phyloP scores from a whole-genome alignment of 495 filamentous ascomycete genomes.

The Entonaema liquescens region DNA sequence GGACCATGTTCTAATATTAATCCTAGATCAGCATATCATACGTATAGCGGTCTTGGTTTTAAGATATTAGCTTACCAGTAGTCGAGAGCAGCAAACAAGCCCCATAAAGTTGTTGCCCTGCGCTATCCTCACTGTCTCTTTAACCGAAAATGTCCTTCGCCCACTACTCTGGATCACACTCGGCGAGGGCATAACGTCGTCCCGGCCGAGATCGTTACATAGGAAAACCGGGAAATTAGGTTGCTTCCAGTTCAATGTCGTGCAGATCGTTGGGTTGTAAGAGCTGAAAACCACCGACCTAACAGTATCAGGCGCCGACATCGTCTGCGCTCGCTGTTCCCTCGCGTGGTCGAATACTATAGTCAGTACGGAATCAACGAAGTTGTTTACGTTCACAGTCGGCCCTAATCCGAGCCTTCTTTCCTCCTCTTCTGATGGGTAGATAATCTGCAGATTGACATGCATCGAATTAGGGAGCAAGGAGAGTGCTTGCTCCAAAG shows the following conservation, averaged over 20 bases:
- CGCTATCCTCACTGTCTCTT: slow-evolving; percentile 92
- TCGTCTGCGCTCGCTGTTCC: slow-evolving; percentile 65
- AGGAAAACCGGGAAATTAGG: slow-evolving; percentile 96
- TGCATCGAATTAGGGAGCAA: slow-evolving; percentile 79
- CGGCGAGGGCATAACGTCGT: slow-evolving; percentile 52
- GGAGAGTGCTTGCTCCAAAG: slow-evolving; percentile 75
- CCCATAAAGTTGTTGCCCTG: slow-evolving; percentile 99
- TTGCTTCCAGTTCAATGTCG: slow-evolving; percentile 97
- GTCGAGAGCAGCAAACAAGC: slow-evolving; percentile 82
- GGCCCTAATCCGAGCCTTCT: slow-evolving; percentile 70
- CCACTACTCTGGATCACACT: slow-evolving; percentile 67
- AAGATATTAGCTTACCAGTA: slow-evolving; percentile 70
- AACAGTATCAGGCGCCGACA: slow-evolving; percentile 69
- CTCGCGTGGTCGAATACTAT: slow-evolving; percentile 93
- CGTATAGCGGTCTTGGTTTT: neutral
- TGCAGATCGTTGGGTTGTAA: slow-evolving; percentile 88
- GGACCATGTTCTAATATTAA: slow-evolving; percentile 82
- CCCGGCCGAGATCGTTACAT: slow-evolving; percentile 86
- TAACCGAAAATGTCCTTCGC: slow-evolving; percentile 79
- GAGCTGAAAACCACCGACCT: slow-evolving; percentile 91
- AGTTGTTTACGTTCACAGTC: slow-evolving; percentile 83
- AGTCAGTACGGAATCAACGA: slow-evolving; percentile 81
- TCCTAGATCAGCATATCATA: slow-evolving; percentile 22
- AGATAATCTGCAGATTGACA: slow-evolving; percentile 86
- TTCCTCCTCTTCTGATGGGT: slow-evolving; percentile 79